Base-by-base conservation (phyloP, 2,329 filamentous ascomycete genomes). In the Ascochyta pisi region DNA sequence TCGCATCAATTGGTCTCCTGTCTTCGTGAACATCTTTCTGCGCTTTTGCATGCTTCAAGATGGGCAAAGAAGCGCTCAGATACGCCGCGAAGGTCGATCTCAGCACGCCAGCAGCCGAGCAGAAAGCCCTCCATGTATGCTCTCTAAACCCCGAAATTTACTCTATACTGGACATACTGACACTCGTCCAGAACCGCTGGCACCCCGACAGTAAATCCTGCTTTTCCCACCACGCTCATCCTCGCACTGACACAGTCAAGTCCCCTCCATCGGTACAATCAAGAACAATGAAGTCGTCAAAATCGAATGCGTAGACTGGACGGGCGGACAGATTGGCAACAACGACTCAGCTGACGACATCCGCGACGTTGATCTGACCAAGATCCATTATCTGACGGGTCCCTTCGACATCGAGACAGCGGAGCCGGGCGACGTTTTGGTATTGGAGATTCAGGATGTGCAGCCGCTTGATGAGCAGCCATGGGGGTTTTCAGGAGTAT, bases 401-500 rank as follows among this genome's bases (percentile, higher is more conserved):
- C 93, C 93, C 0, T 96, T 96, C 63, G 90, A 96, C 50, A 84
- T 97, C 53, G 89, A 93, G 70, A 88, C 86, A 1, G 92, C 92
- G 0, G 86, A 93, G 74, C 92, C 92, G 0, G 93, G 93, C 0
- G 93, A 96, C 70, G 81, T 96, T 1, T 82, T 96, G 0, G 79
- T 96, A 0, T 90, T 96, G 7, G 92, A 96, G 73, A 96, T 96
- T 62, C 92, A 94, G 75, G 93, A 97, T 68, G 91, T 96, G 0
- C 92, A 97, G 78, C 93, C 93, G 0, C 87, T 96, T 62, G 83
- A 94, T 60, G 86, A 95, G 27, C 86, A 89, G 54, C 92, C 92
- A 0, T 96, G 93, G 93, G 93, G 93, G 0, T 96, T 96, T 74
- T 94, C 90, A 0, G 92, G 92, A 8, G 78, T 95, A 5, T 96